Evolutionary conservation across 2,329 filamentous ascomycete genomes (phyloP), one percentile per base, ranked within the genome.

Genomic region (Trichophyton equinum): DNA sequence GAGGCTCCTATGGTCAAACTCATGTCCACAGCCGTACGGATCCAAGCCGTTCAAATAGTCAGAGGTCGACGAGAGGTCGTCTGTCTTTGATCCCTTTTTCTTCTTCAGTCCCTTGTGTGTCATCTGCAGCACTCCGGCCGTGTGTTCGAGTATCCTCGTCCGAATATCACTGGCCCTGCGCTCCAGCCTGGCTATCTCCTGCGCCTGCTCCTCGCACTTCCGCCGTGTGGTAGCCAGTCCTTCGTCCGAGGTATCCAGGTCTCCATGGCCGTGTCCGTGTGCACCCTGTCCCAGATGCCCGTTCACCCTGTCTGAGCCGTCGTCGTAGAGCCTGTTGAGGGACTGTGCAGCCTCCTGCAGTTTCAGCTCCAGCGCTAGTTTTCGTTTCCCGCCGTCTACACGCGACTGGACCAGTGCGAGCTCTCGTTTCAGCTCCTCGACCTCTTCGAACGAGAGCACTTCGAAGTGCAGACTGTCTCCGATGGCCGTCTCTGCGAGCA

Each of bases 401-500:
- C 89, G 86, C 69, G 85, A 83, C 27, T 82, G 80, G 57, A 97
- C 75, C 40, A 84, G 78, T 62, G 84, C 82, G 64, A 86, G 83
- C 77, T 96, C 89, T 72, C 91, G 95, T 79, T 97, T 99, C 68
- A 97, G 76, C 55, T 84, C 82, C 66, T 97, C 94, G 33, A 96
- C 87, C 74, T 97, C 91, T 71, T 96, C 91, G 67, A 92, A 88
- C 0, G 91, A 89, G 63, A 99, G 73, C 25, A 99, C 85, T 70
- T 92, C 86, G 72, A 86, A 99, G 67, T 85, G 78, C 69, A 85
- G 87, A 76, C 91, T 95, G 75, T 99, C 94, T 62, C 86, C 83
- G 63, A 99, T 83, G 20, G 94, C 94, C 20, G 90, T 97, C 77
- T 97, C 92, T 64, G 94, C 91, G 62, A 99, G 82, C 55, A 99